Evolutionary conservation across 495 filamentous ascomycete species (phyloP).

Genomic region (Glonium stellatum): DNA sequence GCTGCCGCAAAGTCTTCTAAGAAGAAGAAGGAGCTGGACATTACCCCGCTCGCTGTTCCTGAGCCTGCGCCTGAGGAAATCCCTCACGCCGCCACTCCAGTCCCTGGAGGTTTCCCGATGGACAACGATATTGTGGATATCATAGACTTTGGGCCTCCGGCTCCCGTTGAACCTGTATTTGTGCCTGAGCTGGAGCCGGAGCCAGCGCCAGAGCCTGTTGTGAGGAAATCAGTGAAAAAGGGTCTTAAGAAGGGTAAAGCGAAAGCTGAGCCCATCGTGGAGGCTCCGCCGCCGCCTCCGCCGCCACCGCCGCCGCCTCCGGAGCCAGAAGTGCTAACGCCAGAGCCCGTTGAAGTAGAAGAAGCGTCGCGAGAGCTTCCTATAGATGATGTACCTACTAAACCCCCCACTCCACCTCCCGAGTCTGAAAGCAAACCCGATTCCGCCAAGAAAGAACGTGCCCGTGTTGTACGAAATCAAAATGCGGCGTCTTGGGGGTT

Average conservation of each 20-base stretch:
- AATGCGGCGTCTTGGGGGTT: constrained; percentile 51
- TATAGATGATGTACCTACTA: constrained; percentile 18
- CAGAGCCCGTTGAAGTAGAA: constrained; percentile 1
- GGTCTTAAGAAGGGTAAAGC: constrained; percentile 19
- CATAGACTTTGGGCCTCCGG: constrained; percentile 23
- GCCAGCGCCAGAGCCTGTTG: constrained; percentile 14
- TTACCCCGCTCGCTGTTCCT: constrained; percentile 14
- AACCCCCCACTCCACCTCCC: constrained; percentile 50
- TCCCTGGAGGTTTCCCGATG: constrained; percentile 37
- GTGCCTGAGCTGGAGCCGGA: constrained; percentile 18
- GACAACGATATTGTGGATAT: constrained; percentile 31
- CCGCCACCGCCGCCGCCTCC: constrained; percentile 15
- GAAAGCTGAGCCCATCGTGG: constrained; percentile 21
- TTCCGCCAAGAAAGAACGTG: constrained; percentile 52
- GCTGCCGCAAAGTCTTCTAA: constrained; percentile 14
- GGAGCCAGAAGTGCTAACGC: not conserved
- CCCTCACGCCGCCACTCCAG: constrained; percentile 28
- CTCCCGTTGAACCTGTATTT: constrained; percentile 8
- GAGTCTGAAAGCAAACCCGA: constrained; percentile 41
- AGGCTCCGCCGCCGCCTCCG: constrained; percentile 20
- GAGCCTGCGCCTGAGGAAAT: constrained; percentile 24
- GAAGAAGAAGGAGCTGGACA: constrained; percentile 21
- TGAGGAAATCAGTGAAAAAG: constrained; percentile 23
- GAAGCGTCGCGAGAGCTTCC: constrained; percentile 5
- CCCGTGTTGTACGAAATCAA: constrained; percentile 46